Evolutionary conservation across 208 protist species (phyloP).

Genomic region (Wallacemonas rigidus): DNA sequence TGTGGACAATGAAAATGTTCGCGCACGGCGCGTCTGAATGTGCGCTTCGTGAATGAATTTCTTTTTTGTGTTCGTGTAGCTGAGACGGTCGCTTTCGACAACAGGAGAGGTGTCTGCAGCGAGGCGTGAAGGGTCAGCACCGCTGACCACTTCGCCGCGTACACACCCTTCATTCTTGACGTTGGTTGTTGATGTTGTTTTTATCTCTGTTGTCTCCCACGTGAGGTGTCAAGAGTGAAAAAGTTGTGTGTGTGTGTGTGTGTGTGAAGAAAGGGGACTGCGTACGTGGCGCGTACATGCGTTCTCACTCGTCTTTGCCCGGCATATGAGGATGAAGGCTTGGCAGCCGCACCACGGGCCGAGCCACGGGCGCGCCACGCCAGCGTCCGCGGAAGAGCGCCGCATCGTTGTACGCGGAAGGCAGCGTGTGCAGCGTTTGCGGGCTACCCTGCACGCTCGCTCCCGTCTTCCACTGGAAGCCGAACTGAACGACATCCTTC

Average conservation of each 20-base stretch:
- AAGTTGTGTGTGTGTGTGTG: not conserved
- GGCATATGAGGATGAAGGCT: constrained; percentile 63
- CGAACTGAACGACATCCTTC: constrained; percentile 90
- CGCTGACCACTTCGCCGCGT: too few species aligned
- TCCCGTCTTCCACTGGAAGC: constrained; percentile 86
- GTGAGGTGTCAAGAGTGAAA: too few species aligned
- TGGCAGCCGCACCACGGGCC: constrained; percentile 73
- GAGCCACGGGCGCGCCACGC: constrained; percentile 67
- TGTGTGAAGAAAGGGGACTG: not conserved
- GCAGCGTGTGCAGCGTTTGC: constrained; percentile 61
- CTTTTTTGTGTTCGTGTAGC: too few species aligned
- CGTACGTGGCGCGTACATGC: not conserved
- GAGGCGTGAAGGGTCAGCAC: too few species aligned
- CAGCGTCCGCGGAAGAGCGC: constrained; percentile 84
- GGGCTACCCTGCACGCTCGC: constrained; percentile 26
- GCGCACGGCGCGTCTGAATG: too few species aligned
- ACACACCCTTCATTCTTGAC: too few species aligned
- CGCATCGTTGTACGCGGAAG: constrained; percentile 69
- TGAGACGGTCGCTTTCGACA: too few species aligned
- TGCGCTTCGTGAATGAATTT: too few species aligned
- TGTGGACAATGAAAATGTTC: too few species aligned
- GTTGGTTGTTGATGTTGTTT: too few species aligned
- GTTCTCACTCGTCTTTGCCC: constrained; percentile 20
- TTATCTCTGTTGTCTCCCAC: too few species aligned
- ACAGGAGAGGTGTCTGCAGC: too few species aligned